Conservation (phyloP, 306 rosid species). For the Lotus japonicus region DNA sequence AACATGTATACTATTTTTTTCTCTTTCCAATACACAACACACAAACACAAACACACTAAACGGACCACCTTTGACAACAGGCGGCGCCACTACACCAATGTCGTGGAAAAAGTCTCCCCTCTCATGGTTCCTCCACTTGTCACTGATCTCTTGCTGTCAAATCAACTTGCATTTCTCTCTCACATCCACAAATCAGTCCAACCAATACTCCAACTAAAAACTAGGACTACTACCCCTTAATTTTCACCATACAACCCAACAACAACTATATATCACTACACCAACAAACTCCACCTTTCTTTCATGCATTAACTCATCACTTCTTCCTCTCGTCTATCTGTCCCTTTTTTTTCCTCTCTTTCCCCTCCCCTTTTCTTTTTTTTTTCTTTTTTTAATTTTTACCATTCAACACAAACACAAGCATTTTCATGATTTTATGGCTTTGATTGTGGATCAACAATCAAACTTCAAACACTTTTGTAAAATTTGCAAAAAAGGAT, state of each 20-base stretch:
- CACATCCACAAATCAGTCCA: slow-evolving; percentile 50
- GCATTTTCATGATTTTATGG: slow-evolving; percentile 37
- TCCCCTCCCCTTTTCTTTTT: neutral
- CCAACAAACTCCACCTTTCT: slow-evolving; percentile 33
- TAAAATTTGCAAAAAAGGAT: slow-evolving; percentile 89
- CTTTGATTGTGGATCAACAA: slow-evolving; percentile 56
- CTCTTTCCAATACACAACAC: neutral
- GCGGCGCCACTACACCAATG: slow-evolving; percentile 51
- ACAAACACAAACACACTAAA: neutral
- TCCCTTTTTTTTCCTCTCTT: neutral
- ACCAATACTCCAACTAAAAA: slow-evolving; percentile 60
- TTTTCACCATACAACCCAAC: slow-evolving; percentile 46
- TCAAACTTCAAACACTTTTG: slow-evolving; percentile 77
- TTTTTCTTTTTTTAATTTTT: neutral
- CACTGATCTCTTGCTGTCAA: slow-evolving; percentile 33
- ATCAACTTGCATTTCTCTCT: slow-evolving; percentile 31
- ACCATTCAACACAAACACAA: neutral
- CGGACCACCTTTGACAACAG: slow-evolving; percentile 31
- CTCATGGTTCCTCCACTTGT: slow-evolving; percentile 63
- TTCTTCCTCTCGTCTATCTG: neutral
- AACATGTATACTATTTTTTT: neutral
- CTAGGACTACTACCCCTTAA: slow-evolving; percentile 51
- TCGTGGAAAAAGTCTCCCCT: slow-evolving; percentile 65
- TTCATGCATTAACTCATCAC: slow-evolving; percentile 22
- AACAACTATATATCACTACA: slow-evolving; percentile 41